These are phyloP conservation scores for Volvox africanus DNA, from an alignment of 139 green algal species.

Conservation along the genomic window DNA sequence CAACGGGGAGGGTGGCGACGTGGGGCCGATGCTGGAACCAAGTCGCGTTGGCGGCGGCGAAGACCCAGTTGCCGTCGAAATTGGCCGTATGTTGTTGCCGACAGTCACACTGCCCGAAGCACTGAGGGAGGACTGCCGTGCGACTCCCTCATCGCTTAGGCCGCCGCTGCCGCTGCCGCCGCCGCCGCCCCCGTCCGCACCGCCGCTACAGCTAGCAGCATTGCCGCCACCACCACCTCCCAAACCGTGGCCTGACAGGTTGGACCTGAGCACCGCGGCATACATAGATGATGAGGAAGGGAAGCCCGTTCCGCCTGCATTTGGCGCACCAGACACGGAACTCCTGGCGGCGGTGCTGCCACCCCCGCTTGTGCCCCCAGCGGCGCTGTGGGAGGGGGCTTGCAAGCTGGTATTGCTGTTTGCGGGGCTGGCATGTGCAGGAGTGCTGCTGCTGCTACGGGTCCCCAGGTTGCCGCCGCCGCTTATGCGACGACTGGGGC, in stretches of 20 bases:
- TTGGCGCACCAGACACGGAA: background rate
- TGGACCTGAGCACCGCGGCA: slow-evolving; percentile 17
- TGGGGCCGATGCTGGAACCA: background rate
- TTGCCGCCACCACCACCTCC: background rate
- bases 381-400: background rate
- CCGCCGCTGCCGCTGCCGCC: background rate
- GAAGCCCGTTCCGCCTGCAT: background rate
- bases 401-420: background rate
- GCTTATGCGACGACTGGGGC: background rate
- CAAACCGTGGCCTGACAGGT: slow-evolving; percentile 11
- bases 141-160: background rate
- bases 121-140: background rate
- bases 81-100: too few species aligned
- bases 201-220: background rate
- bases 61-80: too few species aligned
- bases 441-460: background rate
- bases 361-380: background rate
- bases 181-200: background rate
- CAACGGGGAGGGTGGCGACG: background rate
- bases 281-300: slow-evolving; percentile 14
- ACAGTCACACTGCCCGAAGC: background rate
- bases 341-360: background rate
- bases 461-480: background rate
- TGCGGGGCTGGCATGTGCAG: background rate
- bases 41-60: background rate